Evolutionary conservation across 139 green algal species (phyloP).

Genomic region (Asterochloris erici): DNA sequence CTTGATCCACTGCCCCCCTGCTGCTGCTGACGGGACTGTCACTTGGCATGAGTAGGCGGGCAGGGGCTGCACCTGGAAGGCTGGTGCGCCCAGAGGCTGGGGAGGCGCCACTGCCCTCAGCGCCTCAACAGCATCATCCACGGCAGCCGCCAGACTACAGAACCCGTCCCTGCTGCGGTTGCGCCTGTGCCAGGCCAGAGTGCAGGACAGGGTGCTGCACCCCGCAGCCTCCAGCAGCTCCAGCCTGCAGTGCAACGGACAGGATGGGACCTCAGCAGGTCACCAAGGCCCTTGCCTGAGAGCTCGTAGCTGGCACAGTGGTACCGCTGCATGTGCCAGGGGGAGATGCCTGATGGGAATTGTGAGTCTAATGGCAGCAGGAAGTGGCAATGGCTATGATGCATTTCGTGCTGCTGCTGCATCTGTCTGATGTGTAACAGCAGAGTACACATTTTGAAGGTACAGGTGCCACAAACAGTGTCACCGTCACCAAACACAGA

Average conservation of each 20-base stretch:
- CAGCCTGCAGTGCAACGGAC: slow-evolving; percentile 27
- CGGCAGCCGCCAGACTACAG: slow-evolving; percentile 20
- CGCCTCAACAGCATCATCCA: slow-evolving; percentile 25
- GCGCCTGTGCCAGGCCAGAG: slow-evolving; percentile 59
- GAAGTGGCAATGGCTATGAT: too few relatives aligned
- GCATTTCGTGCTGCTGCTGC: too few relatives aligned
- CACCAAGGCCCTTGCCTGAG: too few relatives aligned
- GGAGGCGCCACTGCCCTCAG: slow-evolving; percentile 32
- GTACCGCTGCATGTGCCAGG: too few relatives aligned
- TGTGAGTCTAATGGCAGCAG: too few relatives aligned
- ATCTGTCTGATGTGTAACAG: background rate
- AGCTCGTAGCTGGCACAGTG: too few relatives aligned
- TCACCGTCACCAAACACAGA: background rate
- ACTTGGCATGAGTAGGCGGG: background rate
- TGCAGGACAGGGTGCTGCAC: slow-evolving; percentile 56
- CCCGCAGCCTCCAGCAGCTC: slow-evolving; percentile 58
- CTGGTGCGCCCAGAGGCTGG: slow-evolving; percentile 22
- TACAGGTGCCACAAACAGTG: background rate
- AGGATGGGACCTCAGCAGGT: background rate
- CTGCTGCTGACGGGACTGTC: background rate
- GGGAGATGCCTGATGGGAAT: too few relatives aligned
- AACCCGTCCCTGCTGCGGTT: slow-evolving; percentile 1
- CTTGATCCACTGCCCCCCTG: too few relatives aligned
- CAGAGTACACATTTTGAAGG: background rate
- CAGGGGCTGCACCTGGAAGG: slow-evolving; percentile 25